These are phyloP conservation scores for Phenoliferia sp. DNA, from an alignment of 1,284 basidiomycete species.

Conservation along the genomic window DNA sequence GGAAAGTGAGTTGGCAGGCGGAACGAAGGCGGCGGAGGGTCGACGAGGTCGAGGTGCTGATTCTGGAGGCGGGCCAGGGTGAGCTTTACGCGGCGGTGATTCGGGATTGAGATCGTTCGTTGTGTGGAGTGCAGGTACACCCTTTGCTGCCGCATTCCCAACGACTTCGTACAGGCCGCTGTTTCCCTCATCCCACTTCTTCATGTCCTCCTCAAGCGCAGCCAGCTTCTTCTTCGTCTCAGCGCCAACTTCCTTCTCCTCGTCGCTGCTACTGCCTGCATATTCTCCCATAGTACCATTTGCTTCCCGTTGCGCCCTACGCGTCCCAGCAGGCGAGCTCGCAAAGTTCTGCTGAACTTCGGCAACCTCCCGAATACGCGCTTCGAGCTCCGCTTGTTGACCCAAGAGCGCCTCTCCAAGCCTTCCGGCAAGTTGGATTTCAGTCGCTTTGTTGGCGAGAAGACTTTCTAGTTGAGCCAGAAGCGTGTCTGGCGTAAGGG, in stretches of 20 bases:
- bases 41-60: neutral
- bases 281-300: no score
- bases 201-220: slow-evolving; percentile 70
- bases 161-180: slow-evolving; percentile 68
- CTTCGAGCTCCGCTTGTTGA: slow-evolving; percentile 86
- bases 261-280: slow-evolving; percentile 56
- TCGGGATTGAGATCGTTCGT: neutral
- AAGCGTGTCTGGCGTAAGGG: neutral
- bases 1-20: neutral
- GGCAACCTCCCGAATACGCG: slow-evolving; percentile 74
- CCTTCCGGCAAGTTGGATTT: slow-evolving; percentile 80
- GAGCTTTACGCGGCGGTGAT: neutral
- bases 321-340: neutral
- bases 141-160: slow-evolving; percentile 43
- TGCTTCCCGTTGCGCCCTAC: slow-evolving; percentile 51
- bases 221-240: slow-evolving; percentile 66
- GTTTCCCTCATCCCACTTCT: slow-evolving; percentile 77
- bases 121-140: slow-evolving; percentile 34
- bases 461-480: slow-evolving; percentile 59
- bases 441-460: slow-evolving; percentile 80
- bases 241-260: slow-evolving; percentile 43
- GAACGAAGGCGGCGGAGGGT: neutral
- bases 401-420: slow-evolving; percentile 84
- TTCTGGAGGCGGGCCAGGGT: neutral
- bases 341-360: slow-evolving; percentile 24